Conservation (phyloP, 2,329 filamentous ascomycete species). For the Penicillium concentricum region DNA sequence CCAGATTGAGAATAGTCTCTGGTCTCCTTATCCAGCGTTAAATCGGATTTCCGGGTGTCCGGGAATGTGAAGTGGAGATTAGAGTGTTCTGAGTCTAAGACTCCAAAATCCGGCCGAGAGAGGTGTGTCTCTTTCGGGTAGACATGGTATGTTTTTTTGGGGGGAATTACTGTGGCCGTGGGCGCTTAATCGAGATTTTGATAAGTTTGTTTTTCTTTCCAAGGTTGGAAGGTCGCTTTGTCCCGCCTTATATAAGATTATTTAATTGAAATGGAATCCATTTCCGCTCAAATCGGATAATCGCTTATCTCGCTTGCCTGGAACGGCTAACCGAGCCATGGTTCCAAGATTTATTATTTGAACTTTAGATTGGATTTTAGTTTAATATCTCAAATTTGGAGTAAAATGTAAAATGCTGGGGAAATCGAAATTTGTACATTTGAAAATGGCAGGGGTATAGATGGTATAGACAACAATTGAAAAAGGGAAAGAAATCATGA, state of each 20-base stretch:
- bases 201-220: no score
- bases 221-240: not conserved
- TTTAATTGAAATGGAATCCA: not conserved
- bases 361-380: no score
- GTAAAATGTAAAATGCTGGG: not conserved
- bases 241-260: not conserved
- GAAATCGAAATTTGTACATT: not conserved
- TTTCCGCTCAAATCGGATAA: not conserved
- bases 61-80: not conserved
- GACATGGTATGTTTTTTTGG: no score
- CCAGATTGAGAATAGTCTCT: not conserved
- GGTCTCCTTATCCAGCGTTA: not conserved
- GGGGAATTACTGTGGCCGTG: no score
- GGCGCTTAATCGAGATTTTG: no score
- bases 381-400: not conserved
- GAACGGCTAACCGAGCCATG: not conserved
- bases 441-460: not conserved
- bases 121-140: not conserved
- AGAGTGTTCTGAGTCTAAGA: no score
- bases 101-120: no score
- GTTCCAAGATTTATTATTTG: no score
- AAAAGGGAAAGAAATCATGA: not conserved
- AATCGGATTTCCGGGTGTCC: not conserved
- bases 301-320: slow-evolving; percentile 2
- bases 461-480: not conserved